Base-by-base conservation (phyloP, 805 yeast species). In the Myxozyma melibiosi region DNA sequence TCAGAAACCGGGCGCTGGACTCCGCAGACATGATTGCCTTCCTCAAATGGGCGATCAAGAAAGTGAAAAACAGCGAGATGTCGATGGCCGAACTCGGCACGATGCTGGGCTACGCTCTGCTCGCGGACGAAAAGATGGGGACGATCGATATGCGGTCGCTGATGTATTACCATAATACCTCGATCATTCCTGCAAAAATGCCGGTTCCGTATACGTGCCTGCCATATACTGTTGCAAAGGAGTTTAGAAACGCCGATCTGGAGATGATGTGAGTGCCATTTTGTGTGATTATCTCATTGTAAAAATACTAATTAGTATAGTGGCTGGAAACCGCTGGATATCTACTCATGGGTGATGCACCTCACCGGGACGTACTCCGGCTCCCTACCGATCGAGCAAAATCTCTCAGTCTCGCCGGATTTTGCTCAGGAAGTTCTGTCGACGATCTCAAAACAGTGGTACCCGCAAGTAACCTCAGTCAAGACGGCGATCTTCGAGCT, bases 201-300 rank as follows among this genome's bases (percentile, higher is more conserved):
- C 71, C 72, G 1, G 48, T 74, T 2, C 77, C 77, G 0, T 60
- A 53, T 3, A 51, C 53, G 4, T 71, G 75, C 47, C 34, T 74
- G 30, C 73, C 76, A 1, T 47, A 55, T 20, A 58, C 39, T 5
- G 56, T 69, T 22, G 49, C 63, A 11, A 57, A 47, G 31, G 58
- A 59, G 33, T 43, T 67, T 16, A 35, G 61, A 9, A 38, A 50
- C 13, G 34, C 51, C 0, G 65, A 64, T 30, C 43, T 71, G 31
- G 66, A 65, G 33, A 33, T 44, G 20, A 25, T 70, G 46, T 54
- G 27, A 55, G 58, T 46, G n/a, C n/a, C n/a, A n/a, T n/a, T n/a
- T n/a, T n/a, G n/a, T n/a, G n/a, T n/a, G n/a, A n/a, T n/a, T n/a
- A n/a, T n/a, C n/a, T n/a, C 8, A 13, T 34, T 34, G 38, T 14